Evolutionary conservation across 176 grass and related monocot genomes (phyloP), one percentile per base, ranked within the genome.

Genomic region (Pharus latifolius): DNA sequence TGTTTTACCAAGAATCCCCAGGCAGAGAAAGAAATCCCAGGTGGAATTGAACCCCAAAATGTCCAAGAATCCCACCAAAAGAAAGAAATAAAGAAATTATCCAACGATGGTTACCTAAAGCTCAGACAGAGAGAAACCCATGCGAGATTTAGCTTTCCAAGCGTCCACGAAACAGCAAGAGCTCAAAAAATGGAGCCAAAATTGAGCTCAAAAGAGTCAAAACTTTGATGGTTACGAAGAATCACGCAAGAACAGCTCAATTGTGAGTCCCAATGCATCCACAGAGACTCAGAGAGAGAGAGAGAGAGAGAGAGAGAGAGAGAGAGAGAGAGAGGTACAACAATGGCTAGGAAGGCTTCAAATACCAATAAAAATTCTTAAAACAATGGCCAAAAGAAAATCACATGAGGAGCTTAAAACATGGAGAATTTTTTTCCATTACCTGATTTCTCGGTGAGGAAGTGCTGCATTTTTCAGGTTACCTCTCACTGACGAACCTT

Each of bases 381-480:
- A 5, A 38, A 9, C 8, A 38, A 38, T 38, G 35, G 6, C 35
- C 35, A 38, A 38, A 9, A 38, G 9, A n/a, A 47, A 41, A 25
- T 71, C 77, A 35, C 57, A 33, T 7, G 78, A 69, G 57, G 37
- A 63, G 34, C 28, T 40, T 20, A 32, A 56, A 31, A 17, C 22
- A 27, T 14, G 24, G 24, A 60, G 52, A 40, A 68, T 20, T 49
- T 29, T 14, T 44, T 16, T 67, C 57, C 4, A 3, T 59, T 63
- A 63, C 48, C 77, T 69, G 64, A 55, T 44, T 70, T 64, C 70
- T 80, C 83, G 53, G 60, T 23, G 5, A 28, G 18, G 26, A 49
- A 38, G 9, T 9, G 6, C 35, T 5, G 35, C 35, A 38, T 38
- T 38, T 4, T 9, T 4, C 35, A 38, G 35, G 6, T 38, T 9